A percentile compares a stretch with the other conserved stretches of the same genome.
Evolutionary conservation across 805 yeast genomes (phyloP).

Genomic region (Starmerella scarabaei): DNA sequence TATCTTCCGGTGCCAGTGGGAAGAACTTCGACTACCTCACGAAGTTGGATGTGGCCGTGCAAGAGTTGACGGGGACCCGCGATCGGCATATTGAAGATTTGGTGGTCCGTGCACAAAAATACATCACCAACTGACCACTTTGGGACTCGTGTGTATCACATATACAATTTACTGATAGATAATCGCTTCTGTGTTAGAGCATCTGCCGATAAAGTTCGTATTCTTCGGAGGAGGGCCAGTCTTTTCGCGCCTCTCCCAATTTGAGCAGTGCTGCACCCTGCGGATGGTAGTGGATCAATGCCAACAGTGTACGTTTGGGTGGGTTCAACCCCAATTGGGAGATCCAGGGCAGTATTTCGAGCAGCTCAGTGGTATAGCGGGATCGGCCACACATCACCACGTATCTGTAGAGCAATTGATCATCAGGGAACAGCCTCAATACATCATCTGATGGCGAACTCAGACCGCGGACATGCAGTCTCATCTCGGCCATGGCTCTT

Average conservation of each 20-base stretch:
- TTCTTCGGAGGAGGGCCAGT: conserved; percentile 26
- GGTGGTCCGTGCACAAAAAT: conserved; percentile 24
- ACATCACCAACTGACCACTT: conserved; percentile 3
- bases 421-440: conserved; percentile 34
- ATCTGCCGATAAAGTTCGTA: conserved; percentile 14
- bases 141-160: too few species aligned
- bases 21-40: conserved; percentile 58
- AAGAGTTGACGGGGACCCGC: conserved; percentile 29
- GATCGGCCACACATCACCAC: conserved; percentile 38
- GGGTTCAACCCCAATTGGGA: conserved; percentile 37
- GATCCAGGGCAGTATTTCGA: conserved; percentile 43
- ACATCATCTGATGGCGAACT: conserved; percentile 21
- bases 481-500: conserved; percentile 46
- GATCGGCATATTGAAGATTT: conserved; percentile 36
- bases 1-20: conserved; percentile 68
- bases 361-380: conserved; percentile 37
- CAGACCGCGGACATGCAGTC: conserved; percentile 32
- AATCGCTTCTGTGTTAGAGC: too few species aligned
- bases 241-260: conserved; percentile 20
- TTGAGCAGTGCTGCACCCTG: conserved; percentile 22
- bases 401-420: conserved; percentile 40
- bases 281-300: conserved; percentile 28
- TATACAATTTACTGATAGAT: too few species aligned
- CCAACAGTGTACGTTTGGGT: conserved; percentile 29
- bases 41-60: conserved; percentile 39